Conservation (phyloP, 2,329 filamentous ascomycete species). For the Dryadomyces quercivorus region DNA sequence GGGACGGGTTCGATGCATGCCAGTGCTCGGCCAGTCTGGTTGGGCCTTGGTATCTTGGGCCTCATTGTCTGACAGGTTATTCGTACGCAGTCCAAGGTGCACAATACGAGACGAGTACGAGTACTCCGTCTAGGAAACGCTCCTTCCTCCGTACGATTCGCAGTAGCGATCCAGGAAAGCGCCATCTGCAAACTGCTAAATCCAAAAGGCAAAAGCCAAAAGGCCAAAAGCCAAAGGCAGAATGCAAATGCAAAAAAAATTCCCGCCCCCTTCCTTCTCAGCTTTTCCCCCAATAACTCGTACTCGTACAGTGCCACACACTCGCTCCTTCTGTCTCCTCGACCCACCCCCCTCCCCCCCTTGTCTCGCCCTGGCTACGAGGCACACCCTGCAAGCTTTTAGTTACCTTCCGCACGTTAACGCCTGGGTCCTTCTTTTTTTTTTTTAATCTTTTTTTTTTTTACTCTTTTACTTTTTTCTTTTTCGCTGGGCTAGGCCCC, state of each 20-base stretch:
- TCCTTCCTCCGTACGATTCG: no score
- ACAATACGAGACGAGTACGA: no score
- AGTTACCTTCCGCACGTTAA: conserved; percentile 8
- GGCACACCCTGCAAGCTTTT: conserved; percentile 3
- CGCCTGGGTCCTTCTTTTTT: conserved; percentile 2
- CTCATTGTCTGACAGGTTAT: no score
- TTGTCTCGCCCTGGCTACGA: conserved; percentile 2
- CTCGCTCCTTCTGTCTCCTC: not conserved
- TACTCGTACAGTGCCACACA: conserved; percentile 1
- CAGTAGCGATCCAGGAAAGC: no score
- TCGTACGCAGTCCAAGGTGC: no score
- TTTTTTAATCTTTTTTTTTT: conserved; percentile 3
- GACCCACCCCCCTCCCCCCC: conserved; percentile 5
- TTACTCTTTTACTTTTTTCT: conserved; percentile 1
- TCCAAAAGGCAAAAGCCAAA: no score
- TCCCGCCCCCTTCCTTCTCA: conserved; percentile 7
- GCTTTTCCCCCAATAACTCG: not conserved
- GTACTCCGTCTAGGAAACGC: no score
- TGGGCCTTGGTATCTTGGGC: no score
- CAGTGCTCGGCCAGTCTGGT: no score
- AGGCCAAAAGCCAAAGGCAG: not conserved
- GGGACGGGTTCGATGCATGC: no score
- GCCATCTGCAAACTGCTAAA: no score
- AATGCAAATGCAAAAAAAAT: not conserved
- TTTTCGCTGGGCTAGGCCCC: not conserved